Base-by-base conservation (phyloP, 306 rosid species). In the Glycine latifolia region DNA sequence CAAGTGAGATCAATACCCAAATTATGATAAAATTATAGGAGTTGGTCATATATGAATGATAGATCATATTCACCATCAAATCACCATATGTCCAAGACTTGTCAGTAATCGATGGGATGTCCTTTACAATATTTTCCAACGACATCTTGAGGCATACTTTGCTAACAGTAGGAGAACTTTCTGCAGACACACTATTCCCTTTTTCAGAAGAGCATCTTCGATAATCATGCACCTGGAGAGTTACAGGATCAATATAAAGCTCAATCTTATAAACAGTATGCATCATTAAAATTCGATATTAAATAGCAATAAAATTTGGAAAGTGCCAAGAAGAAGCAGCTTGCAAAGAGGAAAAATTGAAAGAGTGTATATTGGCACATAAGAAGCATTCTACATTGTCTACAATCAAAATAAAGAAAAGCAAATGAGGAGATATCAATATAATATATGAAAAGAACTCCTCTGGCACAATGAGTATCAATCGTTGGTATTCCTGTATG, bases 1-100 rank as follows among this genome's bases (percentile, higher is more conserved):
- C 37, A 74, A 69, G 67, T 77, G 76, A 69, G 62, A 84, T 81
- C 55, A 83, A 75, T 48, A 56, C 43, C 56, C 67, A 78, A 79
- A 56, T 52, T 86, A 54, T 60, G 81, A 82, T 16, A 66, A 48
- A 48, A 26, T 0, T 17, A 82, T n/a, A 67, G 67, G 43, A 76
- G 77, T 33, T 67, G 47, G 14, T 71, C 69, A 52, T 71, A 66
- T 67, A 44, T 72, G 49, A 85, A 68, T 73, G 59, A 79, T 76
- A 47, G 82, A 79, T 79, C 50, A 66, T 49, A 82, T 93, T 83
- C 78, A 96, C 99, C 98, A 96, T 96, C 75, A 96, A 86, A 90
- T 93, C 99, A 67, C 99, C 99, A 83, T 96, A 96, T 14, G 94
- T 90, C 99, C 99, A 96, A 55, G 98, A 89, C 85, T 85, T 86